A percentile compares a stretch with the other conserved stretches of the same genome.
phyloP scores from a whole-genome alignment of 495 filamentous ascomycete species.

The Lichina pygmaea region DNA sequence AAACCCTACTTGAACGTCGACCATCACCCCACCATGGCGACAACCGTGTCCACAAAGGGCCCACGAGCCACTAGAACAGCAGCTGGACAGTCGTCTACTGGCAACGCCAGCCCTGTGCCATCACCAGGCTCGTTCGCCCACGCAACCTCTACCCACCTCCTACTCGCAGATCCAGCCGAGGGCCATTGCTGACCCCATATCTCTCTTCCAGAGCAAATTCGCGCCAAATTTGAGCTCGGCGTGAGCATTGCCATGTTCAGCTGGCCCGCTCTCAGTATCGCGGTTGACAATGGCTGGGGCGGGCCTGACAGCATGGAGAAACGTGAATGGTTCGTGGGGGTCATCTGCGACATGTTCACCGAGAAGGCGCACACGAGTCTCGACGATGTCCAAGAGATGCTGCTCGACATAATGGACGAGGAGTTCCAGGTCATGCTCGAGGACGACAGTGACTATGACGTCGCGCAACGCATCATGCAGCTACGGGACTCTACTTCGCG shows the following conservation, averaged over 20 bases:
- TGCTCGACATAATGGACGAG: conserved; percentile 78
- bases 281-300: conserved; percentile 66
- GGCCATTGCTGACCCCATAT: too few relatives aligned
- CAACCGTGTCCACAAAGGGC: too few relatives aligned
- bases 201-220: too few relatives aligned
- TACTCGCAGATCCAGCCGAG: too few relatives aligned
- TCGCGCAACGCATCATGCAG: conserved; percentile 45
- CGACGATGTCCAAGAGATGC: conserved; percentile 53
- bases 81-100: too few relatives aligned
- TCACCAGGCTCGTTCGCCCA: too few relatives aligned
- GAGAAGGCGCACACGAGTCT: conserved; percentile 47
- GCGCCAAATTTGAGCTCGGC: conserved; percentile 44
- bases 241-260: conserved; percentile 52
- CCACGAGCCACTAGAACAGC: too few relatives aligned
- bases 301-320: conserved; percentile 37
- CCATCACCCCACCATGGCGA: too few relatives aligned
- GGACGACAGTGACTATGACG: conserved; percentile 52
- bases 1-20: too few relatives aligned
- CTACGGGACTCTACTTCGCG: conserved; percentile 29
- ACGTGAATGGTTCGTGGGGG: conserved; percentile 86
- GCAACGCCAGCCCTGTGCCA: too few relatives aligned
- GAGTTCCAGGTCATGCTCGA: conserved; percentile 89
- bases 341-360: conserved; percentile 58
- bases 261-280: conserved; percentile 70
- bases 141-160: too few relatives aligned